Evolutionary conservation across 2,329 filamentous ascomycete genomes (phyloP), one percentile per base, ranked within the genome.

Genomic region (Ustulina deusta): DNA sequence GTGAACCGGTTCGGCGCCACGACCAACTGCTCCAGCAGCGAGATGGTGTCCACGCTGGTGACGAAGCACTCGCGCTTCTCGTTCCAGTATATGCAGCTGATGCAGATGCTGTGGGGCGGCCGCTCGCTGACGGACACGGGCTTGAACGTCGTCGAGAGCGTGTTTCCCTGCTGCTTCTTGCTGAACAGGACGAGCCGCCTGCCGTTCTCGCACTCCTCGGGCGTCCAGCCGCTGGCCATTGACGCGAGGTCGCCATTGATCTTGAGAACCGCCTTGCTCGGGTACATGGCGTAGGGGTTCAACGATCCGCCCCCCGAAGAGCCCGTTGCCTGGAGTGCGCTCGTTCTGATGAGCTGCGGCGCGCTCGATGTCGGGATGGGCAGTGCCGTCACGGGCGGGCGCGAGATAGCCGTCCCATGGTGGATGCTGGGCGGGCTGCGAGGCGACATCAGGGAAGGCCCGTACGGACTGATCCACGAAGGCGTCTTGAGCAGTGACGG

Each of bases 81-180:
- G 66, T 91, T 91, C 96, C 96, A 99, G 85, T 90, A 94, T 76
- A 99, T 99, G 83, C 96, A 99, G 80, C 94, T 97, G 78, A 99
- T 93, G 81, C 94, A 97, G 68, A 97, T 95, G 81, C 91, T 94
- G 81, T 95, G 92, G 2, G 90, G 89, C 0, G 91, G 88, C 25
- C 94, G 89, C 69, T 97, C 92, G 75, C 93, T 92, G 15, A 89
- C 89, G 17, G 92, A 86, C 54, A 97, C 90, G 0, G 94, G 85
- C 57, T 90, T 89, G 82, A 98, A 98, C 15, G 86, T 91, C 15
- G 93, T 89, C 38, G 90, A 91, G 63, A 98, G 91, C 3, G 91
- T 93, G 77, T 91, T 94, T 32, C 93, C 94, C 38, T 85, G 86
- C 80, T 98, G 95, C 68, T 88, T 89, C 74, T 96, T 91, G 74